Evolutionary conservation across 352 stramenopile genomes (phyloP).

Genomic region (Phytopythium oedochilum): DNA sequence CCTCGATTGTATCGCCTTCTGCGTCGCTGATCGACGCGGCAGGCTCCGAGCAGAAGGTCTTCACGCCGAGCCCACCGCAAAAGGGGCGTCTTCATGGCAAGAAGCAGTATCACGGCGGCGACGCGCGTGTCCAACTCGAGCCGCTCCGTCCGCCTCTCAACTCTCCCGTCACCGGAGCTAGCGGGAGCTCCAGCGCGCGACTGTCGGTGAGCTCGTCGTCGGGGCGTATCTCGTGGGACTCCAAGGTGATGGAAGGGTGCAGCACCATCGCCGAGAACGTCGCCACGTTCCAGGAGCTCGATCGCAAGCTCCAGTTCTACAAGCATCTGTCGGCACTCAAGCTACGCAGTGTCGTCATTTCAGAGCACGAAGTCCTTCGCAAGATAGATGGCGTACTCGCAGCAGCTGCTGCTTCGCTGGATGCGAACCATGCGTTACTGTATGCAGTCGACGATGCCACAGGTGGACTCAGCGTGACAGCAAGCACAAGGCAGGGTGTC

Average conservation of each 20-base stretch:
- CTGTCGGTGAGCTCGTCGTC: conserved; percentile 36
- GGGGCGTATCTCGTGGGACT: conserved; percentile 34
- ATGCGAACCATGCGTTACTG: conserved; percentile 43
- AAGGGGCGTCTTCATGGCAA: conserved; percentile 43
- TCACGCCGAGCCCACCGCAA: conserved; percentile 53
- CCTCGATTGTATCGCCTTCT: conserved; percentile 37
- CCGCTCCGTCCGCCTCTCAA: conserved; percentile 34
- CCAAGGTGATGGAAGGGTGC: conserved; percentile 26
- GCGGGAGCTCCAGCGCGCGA: conserved; percentile 11
- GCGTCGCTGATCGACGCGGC: neutral
- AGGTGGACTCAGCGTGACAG: conserved; percentile 33
- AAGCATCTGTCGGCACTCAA: conserved; percentile 45
- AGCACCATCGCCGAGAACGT: conserved; percentile 35
- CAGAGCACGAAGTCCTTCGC: conserved; percentile 37
- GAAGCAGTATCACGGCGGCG: conserved; percentile 40
- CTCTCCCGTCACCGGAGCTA: neutral
- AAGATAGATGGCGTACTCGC: conserved; percentile 38
- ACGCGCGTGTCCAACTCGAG: conserved; percentile 62
- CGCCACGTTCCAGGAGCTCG: conserved; percentile 23
- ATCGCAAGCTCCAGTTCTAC: conserved; percentile 57
- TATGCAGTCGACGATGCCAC: conserved; percentile 44
- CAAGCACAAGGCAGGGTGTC: conserved; percentile 37
- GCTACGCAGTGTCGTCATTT: conserved; percentile 33
- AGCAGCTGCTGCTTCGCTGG: conserved; percentile 28
- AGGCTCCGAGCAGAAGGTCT: conserved; percentile 18